Evolutionary conservation across 2,329 filamentous ascomycete genomes (phyloP).

Genomic region (Paracamarosporium sp.): DNA sequence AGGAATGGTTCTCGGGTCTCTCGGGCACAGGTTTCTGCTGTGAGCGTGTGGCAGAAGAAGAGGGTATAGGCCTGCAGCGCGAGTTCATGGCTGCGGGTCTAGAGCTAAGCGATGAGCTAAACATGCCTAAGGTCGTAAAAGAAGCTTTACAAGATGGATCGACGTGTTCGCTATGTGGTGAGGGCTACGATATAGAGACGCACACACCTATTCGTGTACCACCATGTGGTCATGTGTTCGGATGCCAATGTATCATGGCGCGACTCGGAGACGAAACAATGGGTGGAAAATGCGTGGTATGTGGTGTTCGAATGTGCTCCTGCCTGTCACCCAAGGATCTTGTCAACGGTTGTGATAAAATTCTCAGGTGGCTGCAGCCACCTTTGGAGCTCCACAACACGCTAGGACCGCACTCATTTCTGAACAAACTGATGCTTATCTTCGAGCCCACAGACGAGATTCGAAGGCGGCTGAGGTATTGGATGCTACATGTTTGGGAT

Average conservation of each 20-base stretch:
- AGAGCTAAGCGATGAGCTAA: neutral
- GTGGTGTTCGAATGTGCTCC: neutral
- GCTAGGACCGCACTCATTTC: neutral
- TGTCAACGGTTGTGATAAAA: slow-evolving; percentile 5
- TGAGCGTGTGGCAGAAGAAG: neutral
- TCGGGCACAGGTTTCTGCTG: neutral
- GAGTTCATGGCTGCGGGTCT: neutral
- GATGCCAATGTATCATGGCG: slow-evolving; percentile 3
- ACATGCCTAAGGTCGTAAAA: neutral
- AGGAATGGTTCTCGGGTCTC: neutral
- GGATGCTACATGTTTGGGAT: neutral
- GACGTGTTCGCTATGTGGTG: neutral
- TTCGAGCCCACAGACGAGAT: slow-evolving; percentile 8
- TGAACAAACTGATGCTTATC: slow-evolving; percentile 7
- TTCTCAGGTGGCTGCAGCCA: neutral
- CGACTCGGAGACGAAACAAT: neutral
- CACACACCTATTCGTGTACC: neutral
- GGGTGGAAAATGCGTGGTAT: neutral
- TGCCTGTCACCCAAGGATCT: neutral
- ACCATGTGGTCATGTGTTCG: slow-evolving; percentile 10
- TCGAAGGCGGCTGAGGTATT: neutral
- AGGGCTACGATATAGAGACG: neutral
- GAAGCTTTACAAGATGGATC: neutral
- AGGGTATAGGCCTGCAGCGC: neutral
- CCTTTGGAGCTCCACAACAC: neutral